These are phyloP conservation scores for Solanum arcanum DNA, from an alignment of 257 asterid species.

Conservation along the genomic window DNA sequence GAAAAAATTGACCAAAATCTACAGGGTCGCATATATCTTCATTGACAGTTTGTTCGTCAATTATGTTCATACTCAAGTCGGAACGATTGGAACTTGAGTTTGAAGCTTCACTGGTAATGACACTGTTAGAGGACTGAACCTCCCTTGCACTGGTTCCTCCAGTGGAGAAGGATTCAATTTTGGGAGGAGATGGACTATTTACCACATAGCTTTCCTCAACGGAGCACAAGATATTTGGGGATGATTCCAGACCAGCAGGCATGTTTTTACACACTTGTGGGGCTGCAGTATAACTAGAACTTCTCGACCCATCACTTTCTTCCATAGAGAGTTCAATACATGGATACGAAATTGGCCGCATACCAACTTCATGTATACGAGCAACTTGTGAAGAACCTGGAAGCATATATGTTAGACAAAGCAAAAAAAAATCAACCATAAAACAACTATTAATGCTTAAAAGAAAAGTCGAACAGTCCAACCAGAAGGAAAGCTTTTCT, in stretches of 20 bases:
- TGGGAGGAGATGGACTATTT: conserved; percentile 21
- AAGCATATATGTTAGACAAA: neutral
- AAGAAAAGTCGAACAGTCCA: neutral
- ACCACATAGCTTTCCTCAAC: conserved; percentile 19
- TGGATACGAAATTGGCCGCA: conserved; percentile 12
- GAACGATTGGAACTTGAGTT: conserved; percentile 26
- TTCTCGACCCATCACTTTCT: conserved; percentile 19
- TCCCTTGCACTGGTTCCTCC: conserved; percentile 8
- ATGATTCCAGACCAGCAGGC: conserved; percentile 13
- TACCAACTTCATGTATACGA: conserved; percentile 2
- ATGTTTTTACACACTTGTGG: conserved; percentile 3
- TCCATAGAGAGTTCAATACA: conserved; percentile 3
- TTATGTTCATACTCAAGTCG: conserved; percentile 20
- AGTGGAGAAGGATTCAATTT: conserved; percentile 8
- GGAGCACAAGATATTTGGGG: conserved; percentile 11
- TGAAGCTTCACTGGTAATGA: conserved; percentile 23
- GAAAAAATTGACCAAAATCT: conserved; percentile 29
- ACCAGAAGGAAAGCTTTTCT: conserved; percentile 16
- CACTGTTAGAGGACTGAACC: conserved; percentile 11
- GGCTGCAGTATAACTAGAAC: conserved; percentile 9
- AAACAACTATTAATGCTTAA: neutral
- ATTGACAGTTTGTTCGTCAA: conserved; percentile 18
- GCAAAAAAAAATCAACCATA: neutral
- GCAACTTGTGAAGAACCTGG: conserved; percentile 13
- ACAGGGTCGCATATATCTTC: conserved; percentile 29